These are phyloP conservation scores for Aspergillus sclerotiicarbonarius DNA, from an alignment of 495 filamentous ascomycete genomes.

Conservation along the genomic window DNA sequence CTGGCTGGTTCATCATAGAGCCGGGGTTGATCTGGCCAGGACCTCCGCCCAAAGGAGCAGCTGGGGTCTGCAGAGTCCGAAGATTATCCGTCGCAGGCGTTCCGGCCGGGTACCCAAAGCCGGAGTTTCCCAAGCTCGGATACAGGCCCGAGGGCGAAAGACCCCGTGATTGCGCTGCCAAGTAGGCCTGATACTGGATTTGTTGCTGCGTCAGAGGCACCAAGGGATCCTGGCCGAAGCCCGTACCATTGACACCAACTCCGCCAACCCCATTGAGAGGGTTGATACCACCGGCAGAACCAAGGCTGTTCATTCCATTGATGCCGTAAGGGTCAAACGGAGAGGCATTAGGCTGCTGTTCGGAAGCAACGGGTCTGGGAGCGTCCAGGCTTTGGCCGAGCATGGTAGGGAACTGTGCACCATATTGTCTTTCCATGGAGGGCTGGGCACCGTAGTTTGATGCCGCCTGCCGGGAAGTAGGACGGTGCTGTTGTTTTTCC, in stretches of 20 bases:
- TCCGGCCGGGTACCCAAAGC: conserved; percentile 40
- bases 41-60: conserved; percentile 32
- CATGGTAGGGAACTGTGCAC: conserved; percentile 42
- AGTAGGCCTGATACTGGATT: conserved; percentile 46
- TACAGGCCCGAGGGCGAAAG: conserved; percentile 47
- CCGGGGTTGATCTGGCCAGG: conserved; percentile 37
- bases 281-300: conserved; percentile 15
- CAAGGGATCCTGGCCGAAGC: conserved; percentile 41
- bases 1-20: conserved; percentile 43
- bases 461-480: conserved; percentile 47
- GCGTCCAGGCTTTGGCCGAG: conserved; percentile 36
- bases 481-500: conserved; percentile 49
- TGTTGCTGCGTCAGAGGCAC: conserved; percentile 44
- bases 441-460: conserved; percentile 41
- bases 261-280: conserved; percentile 25
- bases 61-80: conserved; percentile 39
- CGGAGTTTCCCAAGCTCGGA: conserved; percentile 31
- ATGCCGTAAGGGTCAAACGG: conserved; percentile 45
- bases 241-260: conserved; percentile 23
- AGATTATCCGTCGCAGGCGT: conserved; percentile 44
- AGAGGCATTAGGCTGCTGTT: conserved; percentile 34
- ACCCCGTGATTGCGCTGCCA: conserved; percentile 42
- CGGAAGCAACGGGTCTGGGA: conserved; percentile 38
- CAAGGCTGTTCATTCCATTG: conserved; percentile 37
- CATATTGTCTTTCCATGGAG: conserved; percentile 48